Conservation (phyloP, 805 yeast species). For the Barnettozyma pratensis region DNA sequence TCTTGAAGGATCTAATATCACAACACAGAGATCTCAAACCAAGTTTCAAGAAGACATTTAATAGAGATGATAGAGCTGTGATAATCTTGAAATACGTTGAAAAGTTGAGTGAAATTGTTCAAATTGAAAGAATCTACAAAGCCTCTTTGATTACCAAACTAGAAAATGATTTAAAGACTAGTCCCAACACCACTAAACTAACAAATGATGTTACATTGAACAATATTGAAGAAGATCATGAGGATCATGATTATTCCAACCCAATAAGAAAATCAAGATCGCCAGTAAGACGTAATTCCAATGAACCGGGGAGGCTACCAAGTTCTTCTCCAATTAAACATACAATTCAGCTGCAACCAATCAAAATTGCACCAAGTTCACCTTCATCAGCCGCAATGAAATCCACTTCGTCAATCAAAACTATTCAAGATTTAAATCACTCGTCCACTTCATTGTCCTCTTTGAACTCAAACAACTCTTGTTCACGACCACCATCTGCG, state of each 20-base stretch:
- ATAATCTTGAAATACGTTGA: constrained; percentile 46
- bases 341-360: background rate
- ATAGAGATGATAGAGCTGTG: constrained; percentile 35
- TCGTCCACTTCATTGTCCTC: constrained; percentile 1
- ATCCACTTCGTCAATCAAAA: background rate
- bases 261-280: constrained; percentile 16
- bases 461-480: constrained; percentile 2
- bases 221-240: constrained; percentile 2
- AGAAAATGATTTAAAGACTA: constrained; percentile 6
- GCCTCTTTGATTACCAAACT: constrained; percentile 29
- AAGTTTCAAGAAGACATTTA: constrained; percentile 23
- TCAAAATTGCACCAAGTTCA: constrained; percentile 11
- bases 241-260: background rate
- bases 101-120: constrained; percentile 54
- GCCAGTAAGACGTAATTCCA: constrained; percentile 16
- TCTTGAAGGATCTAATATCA: constrained; percentile 32
- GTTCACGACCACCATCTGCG: constrained; percentile 14
- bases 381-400: constrained; percentile 12
- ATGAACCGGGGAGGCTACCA: constrained; percentile 1
- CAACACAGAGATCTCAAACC: constrained; percentile 23
- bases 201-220: background rate
- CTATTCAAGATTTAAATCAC: background rate
- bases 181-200: background rate
- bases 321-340: constrained; percentile 13
- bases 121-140: constrained; percentile 58